Evolutionary conservation across 306 rosid genomes (phyloP).

Genomic region (Inga leiocalycina): DNA sequence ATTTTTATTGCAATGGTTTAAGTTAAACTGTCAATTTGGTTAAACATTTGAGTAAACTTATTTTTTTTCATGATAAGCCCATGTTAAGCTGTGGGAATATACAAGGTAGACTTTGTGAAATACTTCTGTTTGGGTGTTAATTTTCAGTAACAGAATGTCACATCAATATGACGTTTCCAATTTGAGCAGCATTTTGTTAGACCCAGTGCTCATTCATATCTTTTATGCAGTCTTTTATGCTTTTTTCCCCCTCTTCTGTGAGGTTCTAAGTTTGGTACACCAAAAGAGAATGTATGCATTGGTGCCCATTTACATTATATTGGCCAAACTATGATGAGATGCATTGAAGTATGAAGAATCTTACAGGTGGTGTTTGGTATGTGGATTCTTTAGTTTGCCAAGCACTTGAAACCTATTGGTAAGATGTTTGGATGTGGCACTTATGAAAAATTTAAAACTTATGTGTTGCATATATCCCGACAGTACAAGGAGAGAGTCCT

Average conservation of each 20-base stretch:
- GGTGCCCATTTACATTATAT: background rate
- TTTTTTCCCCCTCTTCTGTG: background rate
- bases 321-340: background rate
- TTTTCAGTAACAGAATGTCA: background rate
- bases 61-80: background rate
- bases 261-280: background rate
- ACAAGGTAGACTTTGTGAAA: slow-evolving; percentile 11
- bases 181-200: background rate
- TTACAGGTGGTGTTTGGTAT: background rate
- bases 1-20: background rate
- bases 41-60: slow-evolving; percentile 14
- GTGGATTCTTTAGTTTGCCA: background rate
- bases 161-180: background rate
- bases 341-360: background rate
- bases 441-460: background rate
- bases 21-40: slow-evolving; percentile 14
- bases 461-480: background rate
- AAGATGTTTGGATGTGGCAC: background rate
- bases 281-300: background rate
- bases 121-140: slow-evolving; percentile 18
- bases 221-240: background rate
- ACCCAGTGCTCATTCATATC: background rate
- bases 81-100: background rate
- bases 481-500: background rate
- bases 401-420: background rate